Percentiles rank a stretch among this genome's conserved stretches.
These are phyloP conservation scores for Diversispora eburnea DNA, from an alignment of 192 early-diverging fungal genomes.

Conservation along the genomic window DNA sequence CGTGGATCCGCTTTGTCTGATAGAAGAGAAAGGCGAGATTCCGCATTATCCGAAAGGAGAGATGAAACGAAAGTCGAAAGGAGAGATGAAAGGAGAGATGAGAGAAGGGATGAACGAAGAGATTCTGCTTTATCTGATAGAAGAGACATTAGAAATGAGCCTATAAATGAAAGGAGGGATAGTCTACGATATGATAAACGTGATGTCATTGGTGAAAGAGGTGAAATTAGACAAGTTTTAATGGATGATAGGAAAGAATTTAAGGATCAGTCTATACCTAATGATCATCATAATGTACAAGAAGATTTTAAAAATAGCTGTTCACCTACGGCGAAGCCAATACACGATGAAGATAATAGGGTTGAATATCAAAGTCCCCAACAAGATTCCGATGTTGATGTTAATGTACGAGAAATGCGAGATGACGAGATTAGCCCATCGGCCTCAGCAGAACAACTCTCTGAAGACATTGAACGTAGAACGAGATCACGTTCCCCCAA, in stretches of 20 bases:
- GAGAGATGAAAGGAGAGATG: neutral
- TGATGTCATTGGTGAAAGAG: neutral
- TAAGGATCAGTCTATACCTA: neutral
- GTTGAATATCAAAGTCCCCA: neutral
- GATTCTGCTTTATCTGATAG: too few relatives aligned
- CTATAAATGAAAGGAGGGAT: too few relatives aligned
- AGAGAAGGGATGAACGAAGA: neutral
- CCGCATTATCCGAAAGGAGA: neutral
- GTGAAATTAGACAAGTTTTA: neutral
- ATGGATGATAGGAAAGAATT: constrained; percentile 13
- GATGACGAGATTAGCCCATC: neutral
- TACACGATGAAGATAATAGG: neutral
- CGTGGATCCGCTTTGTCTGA: neutral
- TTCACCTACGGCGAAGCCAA: neutral
- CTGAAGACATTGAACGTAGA: constrained; percentile 1
- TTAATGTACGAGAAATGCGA: neutral
- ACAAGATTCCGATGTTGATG: neutral
- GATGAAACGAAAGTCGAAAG: neutral
- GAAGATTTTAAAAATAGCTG: too few relatives aligned
- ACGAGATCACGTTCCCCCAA: neutral
- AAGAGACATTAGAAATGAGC: too few relatives aligned
- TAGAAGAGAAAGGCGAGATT: constrained; percentile 7
- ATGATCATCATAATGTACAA: neutral
- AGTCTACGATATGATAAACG: neutral
- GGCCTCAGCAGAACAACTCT: neutral